Conservation (phyloP, 495 filamentous ascomycete genomes). For the Penicillium paradoxum region DNA sequence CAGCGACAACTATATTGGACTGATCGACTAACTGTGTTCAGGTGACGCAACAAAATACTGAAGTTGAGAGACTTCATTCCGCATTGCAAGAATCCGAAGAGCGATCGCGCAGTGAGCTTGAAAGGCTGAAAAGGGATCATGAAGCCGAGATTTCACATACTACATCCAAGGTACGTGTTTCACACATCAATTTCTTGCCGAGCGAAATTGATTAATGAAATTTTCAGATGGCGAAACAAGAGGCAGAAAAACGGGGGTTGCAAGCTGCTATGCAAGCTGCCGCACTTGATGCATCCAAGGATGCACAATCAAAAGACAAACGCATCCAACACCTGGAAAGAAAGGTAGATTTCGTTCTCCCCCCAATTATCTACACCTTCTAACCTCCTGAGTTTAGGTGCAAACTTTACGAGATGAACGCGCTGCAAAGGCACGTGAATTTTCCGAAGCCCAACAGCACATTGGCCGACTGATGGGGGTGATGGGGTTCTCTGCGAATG, state of each 20-base stretch:
- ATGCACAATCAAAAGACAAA: conserved; percentile 34
- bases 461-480: conserved; percentile 44
- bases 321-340: conserved; percentile 35
- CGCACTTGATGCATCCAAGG: conserved; percentile 21
- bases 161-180: conserved; percentile 21
- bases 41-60: conserved; percentile 18
- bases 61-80: conserved; percentile 20
- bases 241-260: conserved; percentile 22
- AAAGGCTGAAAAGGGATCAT: conserved; percentile 13
- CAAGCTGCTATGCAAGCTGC: conserved; percentile 25
- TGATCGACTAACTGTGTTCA: conserved; percentile 9
- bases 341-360: conserved; percentile 26
- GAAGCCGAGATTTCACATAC: conserved; percentile 15
- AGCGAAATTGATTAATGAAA: not conserved
- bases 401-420: conserved; percentile 38
- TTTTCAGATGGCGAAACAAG: conserved; percentile 20
- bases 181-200: not conserved
- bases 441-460: conserved; percentile 47
- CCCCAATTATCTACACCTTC: not conserved
- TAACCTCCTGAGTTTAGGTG: conserved; percentile 20
- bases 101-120: conserved; percentile 16
- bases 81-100: conserved; percentile 20
- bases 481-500: conserved; percentile 37
- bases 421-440: conserved; percentile 43
- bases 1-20: not conserved